phyloP scores from a whole-genome alignment of 208 protist genomes.

The Crithidia fasciculata region DNA sequence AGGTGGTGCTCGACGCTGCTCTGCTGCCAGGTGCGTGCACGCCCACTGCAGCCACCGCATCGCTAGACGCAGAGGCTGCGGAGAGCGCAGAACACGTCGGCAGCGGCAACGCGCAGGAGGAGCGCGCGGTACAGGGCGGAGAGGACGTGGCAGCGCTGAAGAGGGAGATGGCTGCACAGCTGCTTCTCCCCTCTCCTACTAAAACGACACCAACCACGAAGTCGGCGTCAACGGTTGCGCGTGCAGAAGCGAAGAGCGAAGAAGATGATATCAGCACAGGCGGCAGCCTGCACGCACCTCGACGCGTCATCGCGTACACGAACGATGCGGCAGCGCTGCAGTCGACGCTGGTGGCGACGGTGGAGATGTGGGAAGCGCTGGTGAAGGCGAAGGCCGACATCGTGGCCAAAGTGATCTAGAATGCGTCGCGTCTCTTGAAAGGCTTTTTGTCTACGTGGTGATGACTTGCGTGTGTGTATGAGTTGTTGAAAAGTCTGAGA shows the following conservation, averaged over 20 bases:
- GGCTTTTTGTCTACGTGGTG: neutral
- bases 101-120: neutral
- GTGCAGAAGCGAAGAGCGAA: neutral
- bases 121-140: neutral
- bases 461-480: neutral
- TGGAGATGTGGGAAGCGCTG: slow-evolving; percentile 8
- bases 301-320: slow-evolving; percentile 22
- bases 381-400: slow-evolving; percentile 12
- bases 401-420: slow-evolving; percentile 1
- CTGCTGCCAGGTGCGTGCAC: neutral
- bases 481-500: too few relatives aligned
- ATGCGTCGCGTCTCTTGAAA: too few relatives aligned
- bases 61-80: neutral
- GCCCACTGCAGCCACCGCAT: neutral
- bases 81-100: too few relatives aligned
- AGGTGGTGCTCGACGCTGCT: slow-evolving; percentile 16
- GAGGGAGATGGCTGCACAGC: neutral
- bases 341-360: slow-evolving; percentile 3
- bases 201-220: too few relatives aligned
- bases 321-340: slow-evolving; percentile 10
- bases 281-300: neutral
- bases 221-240: neutral
- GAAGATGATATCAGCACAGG: neutral
- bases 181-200: neutral
- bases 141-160: neutral